Evolutionary conservation across 768 basidiomycete species (phyloP), one percentile per base, ranked within the genome.

Genomic region (Boletus fagicola): DNA sequence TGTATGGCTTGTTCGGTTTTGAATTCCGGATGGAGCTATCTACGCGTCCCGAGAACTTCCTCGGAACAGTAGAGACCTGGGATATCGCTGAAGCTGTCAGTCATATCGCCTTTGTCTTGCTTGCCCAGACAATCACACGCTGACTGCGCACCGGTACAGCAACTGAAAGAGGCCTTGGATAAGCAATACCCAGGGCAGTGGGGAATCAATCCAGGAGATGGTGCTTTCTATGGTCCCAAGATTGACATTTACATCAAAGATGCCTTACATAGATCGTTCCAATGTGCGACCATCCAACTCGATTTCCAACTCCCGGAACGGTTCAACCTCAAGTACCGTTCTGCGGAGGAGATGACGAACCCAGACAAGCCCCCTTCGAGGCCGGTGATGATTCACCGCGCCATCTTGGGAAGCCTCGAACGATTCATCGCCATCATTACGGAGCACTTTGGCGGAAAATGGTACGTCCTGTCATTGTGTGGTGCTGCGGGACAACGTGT

Each of bases 171-270:
- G 62, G 88, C 92, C 2, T 84, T 99, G 51, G 91, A 98, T 36
- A 87, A 86, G 65, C 82, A 84, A 56, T 89, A 94, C 64, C 84
- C 92, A 0, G 94, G 92, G 47, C 82, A 90, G 63, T 99, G 97
- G 97, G 83, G 86, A 53, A 74, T 95, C 56, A 97, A 97, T 73
- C 91, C 92, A 10, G 96, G 94, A 45, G 97, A 99, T 67, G 97
- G 97, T 49, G 97, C 97, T 11, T 99, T 99, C 83, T 99, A 99
- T 75, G 97, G 97, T 0, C 97, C 97, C 61, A 98, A 98, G 79
- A 96, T 98, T 67, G 97, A 98, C 74, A 96, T 99, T 76, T 93
- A 90, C 58, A 90, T 98, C 70, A 84, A 86, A 26, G 97, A 99
- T 66, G 95, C 97, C 0, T 80, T 98, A 24, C 84, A 81, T 38